Evolutionary conservation across 179 eudicot genomes (phyloP).

Genomic region (Silene noctiflora): DNA sequence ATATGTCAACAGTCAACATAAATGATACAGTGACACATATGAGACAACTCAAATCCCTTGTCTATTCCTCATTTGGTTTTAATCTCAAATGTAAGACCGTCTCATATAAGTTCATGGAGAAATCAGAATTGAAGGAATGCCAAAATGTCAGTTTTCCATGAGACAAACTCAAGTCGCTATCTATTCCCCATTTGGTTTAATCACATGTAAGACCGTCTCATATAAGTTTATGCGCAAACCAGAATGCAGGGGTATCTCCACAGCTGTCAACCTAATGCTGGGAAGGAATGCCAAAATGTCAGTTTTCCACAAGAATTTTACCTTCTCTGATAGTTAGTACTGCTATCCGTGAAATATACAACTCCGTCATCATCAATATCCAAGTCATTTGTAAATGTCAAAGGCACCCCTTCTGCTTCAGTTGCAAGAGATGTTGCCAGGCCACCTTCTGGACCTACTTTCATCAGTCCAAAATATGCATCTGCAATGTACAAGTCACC

Average conservation of each 20-base stretch:
- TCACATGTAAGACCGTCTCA: background rate
- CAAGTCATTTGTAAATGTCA: slow-evolving; percentile 79
- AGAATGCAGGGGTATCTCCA: background rate
- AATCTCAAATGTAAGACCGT: background rate
- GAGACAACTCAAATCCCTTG: no score
- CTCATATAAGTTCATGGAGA: no score
- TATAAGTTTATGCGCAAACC: background rate
- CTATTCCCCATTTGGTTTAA: background rate
- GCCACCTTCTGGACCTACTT: slow-evolving; percentile 93
- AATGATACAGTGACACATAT: no score
- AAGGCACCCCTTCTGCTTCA: slow-evolving; percentile 81
- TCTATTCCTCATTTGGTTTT: no score
- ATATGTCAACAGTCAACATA: background rate
- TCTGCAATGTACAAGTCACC: slow-evolving; percentile 94
- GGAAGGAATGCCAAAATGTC: background rate
- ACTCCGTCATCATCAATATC: slow-evolving; percentile 84
- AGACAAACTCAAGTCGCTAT: background rate
- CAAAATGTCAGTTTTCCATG: no score
- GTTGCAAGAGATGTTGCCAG: slow-evolving; percentile 67
- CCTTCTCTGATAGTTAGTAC: slow-evolving; percentile 79
- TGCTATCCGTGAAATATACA: slow-evolving; percentile 86
- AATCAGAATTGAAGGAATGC: no score
- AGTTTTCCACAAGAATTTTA: slow-evolving; percentile 17
- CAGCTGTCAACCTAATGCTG: background rate
- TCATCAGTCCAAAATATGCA: slow-evolving; percentile 91